Evolutionary conservation across 371 early-diverging fungal genomes (phyloP).

Genomic region (Mucor plumbeus): DNA sequence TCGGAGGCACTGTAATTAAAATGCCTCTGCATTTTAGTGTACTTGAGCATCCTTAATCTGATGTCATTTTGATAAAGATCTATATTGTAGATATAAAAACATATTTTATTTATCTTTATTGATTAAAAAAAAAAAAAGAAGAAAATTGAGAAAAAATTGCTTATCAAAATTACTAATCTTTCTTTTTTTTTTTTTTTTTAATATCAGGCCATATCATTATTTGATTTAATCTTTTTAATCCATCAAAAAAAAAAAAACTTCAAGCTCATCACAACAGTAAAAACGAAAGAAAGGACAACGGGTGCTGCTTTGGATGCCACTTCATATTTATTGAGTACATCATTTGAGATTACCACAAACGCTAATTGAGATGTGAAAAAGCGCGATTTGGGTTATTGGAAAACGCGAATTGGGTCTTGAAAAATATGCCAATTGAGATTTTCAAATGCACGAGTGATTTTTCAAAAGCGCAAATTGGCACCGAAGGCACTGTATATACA

Average conservation of each 20-base stretch:
- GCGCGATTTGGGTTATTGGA: too few relatives aligned
- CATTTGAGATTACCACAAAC: too few relatives aligned
- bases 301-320: too few relatives aligned
- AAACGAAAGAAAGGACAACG: too few relatives aligned
- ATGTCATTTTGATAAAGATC: constrained; percentile 9
- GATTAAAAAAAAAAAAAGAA: not conserved
- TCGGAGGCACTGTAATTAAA: not conserved
- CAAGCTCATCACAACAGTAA: too few relatives aligned
- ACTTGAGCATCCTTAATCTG: not conserved
- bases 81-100: not conserved
- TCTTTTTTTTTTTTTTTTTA: not conserved
- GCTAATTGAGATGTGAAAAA: too few relatives aligned
- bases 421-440: too few relatives aligned
- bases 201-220: constrained; percentile 3
- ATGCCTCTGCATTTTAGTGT: constrained; percentile 10
- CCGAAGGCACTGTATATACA: not conserved
- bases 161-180: not conserved
- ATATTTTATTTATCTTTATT: not conserved
- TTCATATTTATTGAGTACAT: too few relatives aligned
- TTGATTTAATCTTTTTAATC: not conserved
- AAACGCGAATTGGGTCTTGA: too few relatives aligned
- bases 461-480: too few relatives aligned
- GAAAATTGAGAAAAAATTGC: not conserved
- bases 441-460: too few relatives aligned
- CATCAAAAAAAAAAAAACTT: too few relatives aligned